Evolutionary conservation across 1,139 yeast genomes (phyloP).

Genomic region (Candida pseudoviswanathii): DNA sequence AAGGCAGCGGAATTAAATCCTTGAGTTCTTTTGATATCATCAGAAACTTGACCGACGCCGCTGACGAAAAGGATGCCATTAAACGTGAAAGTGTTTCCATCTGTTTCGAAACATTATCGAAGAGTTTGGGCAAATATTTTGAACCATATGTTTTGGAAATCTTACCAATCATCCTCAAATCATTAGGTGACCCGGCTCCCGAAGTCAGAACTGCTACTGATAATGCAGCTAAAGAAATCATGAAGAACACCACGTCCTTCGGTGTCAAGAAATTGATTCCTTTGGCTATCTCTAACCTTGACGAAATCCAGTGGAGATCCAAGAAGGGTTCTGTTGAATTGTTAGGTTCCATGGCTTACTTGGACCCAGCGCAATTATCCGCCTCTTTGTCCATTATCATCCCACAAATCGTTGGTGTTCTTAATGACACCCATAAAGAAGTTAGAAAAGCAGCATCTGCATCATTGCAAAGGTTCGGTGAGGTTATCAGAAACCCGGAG

Average conservation of each 20-base stretch:
- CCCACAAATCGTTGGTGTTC: conserved; percentile 94
- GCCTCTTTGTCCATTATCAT: conserved; percentile 85
- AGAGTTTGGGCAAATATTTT: conserved; percentile 69
- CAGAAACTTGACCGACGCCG: conserved; percentile 76
- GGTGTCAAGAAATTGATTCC: conserved; percentile 94
- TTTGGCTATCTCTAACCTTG: conserved; percentile 80
- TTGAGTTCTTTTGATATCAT: conserved; percentile 76
- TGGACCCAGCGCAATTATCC: conserved; percentile 92
- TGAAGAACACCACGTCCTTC: conserved; percentile 88
- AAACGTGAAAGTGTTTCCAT: conserved; percentile 89
- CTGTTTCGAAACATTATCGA: conserved; percentile 83
- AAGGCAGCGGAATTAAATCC: conserved; percentile 84
- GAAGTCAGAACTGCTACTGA: conserved; percentile 92
- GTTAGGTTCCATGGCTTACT: conserved; percentile 95
- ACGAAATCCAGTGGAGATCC: conserved; percentile 93
- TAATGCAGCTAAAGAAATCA: conserved; percentile 81
- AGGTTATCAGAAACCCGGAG: conserved; percentile 96
- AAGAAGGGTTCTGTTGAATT: conserved; percentile 96
- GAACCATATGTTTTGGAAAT: conserved; percentile 95
- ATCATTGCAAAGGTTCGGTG: conserved; percentile 89
- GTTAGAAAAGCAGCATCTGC: conserved; percentile 94
- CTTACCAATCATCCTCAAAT: conserved; percentile 75
- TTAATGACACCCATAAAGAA: conserved; percentile 94
- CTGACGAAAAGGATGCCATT: conserved; percentile 78
- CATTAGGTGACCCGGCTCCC: conserved; percentile 79